Evolutionary conservation across 768 basidiomycete genomes (phyloP).

Genomic region (Peribolospora baueri): DNA sequence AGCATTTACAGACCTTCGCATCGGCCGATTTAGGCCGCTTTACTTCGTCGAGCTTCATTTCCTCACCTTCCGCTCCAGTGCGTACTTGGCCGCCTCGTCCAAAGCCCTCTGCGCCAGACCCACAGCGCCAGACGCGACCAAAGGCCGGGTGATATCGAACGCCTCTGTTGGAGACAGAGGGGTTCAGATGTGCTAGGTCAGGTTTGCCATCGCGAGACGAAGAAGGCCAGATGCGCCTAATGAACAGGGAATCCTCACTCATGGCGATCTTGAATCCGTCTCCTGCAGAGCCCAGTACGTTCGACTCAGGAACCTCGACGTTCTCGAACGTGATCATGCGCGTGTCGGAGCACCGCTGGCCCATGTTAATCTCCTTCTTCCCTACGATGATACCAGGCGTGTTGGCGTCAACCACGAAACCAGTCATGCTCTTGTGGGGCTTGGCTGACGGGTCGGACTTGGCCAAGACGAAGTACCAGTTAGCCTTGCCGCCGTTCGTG

Average conservation of each 20-base stretch:
- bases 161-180: constrained; percentile 17
- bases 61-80: constrained; percentile 19
- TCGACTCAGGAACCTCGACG: neutral
- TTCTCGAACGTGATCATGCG: constrained; percentile 20
- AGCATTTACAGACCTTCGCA: neutral
- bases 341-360: constrained; percentile 22
- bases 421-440: constrained; percentile 18
- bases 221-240: neutral
- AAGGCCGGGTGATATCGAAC: constrained; percentile 23
- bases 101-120: constrained; percentile 22
- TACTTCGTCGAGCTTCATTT: neutral
- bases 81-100: constrained; percentile 22
- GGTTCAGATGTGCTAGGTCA: neutral
- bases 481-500: constrained; percentile 20
- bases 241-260: constrained; percentile 16
- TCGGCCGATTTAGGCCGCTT: neutral
- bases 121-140: constrained; percentile 21
- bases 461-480: constrained; percentile 24
- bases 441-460: constrained; percentile 18
- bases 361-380: constrained; percentile 21
- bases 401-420: constrained; percentile 22
- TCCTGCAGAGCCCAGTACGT: constrained; percentile 18
- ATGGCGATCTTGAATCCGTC: constrained; percentile 19
- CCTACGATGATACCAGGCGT: constrained; percentile 10
- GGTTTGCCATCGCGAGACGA: neutral